Evolutionary conservation across 2,329 filamentous ascomycete species (phyloP), one percentile per base, ranked within the genome.

Genomic region (Curvularia sp.): DNA sequence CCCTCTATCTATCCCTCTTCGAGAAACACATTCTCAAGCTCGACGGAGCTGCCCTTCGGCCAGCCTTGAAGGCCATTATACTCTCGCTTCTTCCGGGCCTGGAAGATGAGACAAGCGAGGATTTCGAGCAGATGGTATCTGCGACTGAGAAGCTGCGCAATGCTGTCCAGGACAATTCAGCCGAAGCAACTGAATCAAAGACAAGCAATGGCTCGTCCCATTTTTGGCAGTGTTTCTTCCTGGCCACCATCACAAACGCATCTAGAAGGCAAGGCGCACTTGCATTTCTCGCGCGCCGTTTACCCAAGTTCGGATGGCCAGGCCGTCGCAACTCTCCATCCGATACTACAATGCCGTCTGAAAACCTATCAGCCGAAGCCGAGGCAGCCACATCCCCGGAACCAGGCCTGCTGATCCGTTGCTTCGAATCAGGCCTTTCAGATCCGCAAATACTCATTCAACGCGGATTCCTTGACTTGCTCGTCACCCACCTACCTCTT

Each of bases 161-260:
- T 57, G 84, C 86, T 47, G 85, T 93, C 68, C 80, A 87, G 27
- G 67, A 78, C 8, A 78, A 79, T 25, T 83, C 83, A 59, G 79
- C 84, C 13, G 75, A 85, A 81, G 45, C 83, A 47, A 60, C 64
- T 12, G 73, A 77, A 27, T 60, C 60, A 15, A 74, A 68, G 30
- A 65, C 45, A 18, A 66, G 67, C 21, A 61, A 83, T 8, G 87
- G 88, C 9, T 91, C 93, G 65, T 91, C 91, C 64, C 97, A 95
- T 76, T 99, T 98, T 76, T 99, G 95, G 95, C 95, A 99, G 79
- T 97, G 93, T 75, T 90, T 99, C 73, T 98, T 99, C 71, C 81
- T 99, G 18, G 92, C 94, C 9, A 90, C 92, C 18, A 95, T 99
- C 59, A 97, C 95, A 1, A 94, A 93, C 70, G 86, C 92, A 41